phyloP scores from a whole-genome alignment of 2,329 filamentous ascomycete species.

The Arthroderma uncinatum region DNA sequence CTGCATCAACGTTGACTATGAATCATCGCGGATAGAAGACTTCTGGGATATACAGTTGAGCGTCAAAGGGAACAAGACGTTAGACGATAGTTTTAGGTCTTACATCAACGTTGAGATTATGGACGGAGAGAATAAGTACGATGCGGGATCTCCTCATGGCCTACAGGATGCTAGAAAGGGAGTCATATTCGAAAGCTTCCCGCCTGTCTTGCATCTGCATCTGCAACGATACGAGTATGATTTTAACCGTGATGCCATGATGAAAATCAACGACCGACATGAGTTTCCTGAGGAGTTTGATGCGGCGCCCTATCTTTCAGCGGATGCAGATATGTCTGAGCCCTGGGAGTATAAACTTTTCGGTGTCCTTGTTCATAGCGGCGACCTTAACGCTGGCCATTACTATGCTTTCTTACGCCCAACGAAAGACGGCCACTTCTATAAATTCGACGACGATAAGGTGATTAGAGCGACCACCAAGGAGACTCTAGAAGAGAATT shows the following conservation, averaged over 20 bases:
- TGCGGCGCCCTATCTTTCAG: slow-evolving; percentile 73
- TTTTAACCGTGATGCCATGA: slow-evolving; percentile 90
- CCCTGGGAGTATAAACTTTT: slow-evolving; percentile 87
- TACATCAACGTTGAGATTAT: slow-evolving; percentile 95
- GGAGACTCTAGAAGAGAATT: slow-evolving; percentile 93
- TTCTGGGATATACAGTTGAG: slow-evolving; percentile 99
- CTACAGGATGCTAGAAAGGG: slow-evolving; percentile 96
- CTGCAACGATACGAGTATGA: slow-evolving; percentile 88
- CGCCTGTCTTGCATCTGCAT: slow-evolving; percentile 17
- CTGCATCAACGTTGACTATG: slow-evolving; percentile 96
- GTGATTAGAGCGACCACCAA: slow-evolving; percentile 87
- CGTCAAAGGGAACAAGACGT: slow-evolving; percentile 81
- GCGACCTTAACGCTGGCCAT: slow-evolving; percentile 91
- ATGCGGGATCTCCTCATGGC: slow-evolving; percentile 77
- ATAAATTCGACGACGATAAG: slow-evolving; percentile 93
- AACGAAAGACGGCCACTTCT: slow-evolving; percentile 84
- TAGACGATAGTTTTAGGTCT: slow-evolving; percentile 90
- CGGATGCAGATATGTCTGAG: slow-evolving; percentile 76
- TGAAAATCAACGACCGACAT: slow-evolving; percentile 63
- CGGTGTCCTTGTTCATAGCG: slow-evolving; percentile 90
- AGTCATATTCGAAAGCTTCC: slow-evolving; percentile 66
- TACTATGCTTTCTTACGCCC: slow-evolving; percentile 98
- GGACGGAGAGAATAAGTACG: slow-evolving; percentile 97
- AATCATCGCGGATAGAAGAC: slow-evolving; percentile 88
- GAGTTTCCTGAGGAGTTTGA: slow-evolving; percentile 41